Evolutionary conservation across 495 filamentous ascomycete genomes (phyloP).

Genomic region (Apodospora peruviana): DNA sequence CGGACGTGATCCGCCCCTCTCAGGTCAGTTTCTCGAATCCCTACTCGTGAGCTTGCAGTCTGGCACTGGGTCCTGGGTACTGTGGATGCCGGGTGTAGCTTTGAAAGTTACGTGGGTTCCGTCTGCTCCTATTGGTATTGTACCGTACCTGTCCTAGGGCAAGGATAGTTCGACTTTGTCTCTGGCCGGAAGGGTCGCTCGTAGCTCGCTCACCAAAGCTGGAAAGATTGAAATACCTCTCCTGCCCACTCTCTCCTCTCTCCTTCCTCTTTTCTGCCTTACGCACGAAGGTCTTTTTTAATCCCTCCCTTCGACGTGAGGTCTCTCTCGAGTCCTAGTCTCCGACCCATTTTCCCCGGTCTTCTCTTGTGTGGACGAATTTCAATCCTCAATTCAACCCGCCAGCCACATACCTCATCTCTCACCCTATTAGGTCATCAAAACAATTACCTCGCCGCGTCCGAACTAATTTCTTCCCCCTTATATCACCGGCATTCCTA

Average conservation of each 20-base stretch:
- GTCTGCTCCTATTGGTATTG: conserved; percentile 15
- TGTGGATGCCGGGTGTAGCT: background rate
- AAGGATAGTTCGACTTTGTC: conserved; percentile 20
- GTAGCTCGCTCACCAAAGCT: conserved; percentile 13
- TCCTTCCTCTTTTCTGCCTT: conserved; percentile 19
- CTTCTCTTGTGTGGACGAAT: conserved; percentile 16
- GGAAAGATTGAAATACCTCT: conserved; percentile 29
- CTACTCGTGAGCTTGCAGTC: background rate
- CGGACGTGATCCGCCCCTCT: conserved; percentile 4
- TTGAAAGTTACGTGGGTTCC: conserved; percentile 6
- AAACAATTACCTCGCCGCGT: conserved; percentile 21
- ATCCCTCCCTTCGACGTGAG: conserved; percentile 36
- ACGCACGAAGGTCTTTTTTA: conserved; percentile 32
- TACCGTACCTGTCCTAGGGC: conserved; percentile 10
- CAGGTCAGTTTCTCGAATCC: conserved; percentile 7
- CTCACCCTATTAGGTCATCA: conserved; percentile 28
- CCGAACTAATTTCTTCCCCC: conserved; percentile 8
- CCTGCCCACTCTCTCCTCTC: conserved; percentile 15
- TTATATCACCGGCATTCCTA: background rate
- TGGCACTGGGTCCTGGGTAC: background rate
- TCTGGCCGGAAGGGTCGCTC: conserved; percentile 24
- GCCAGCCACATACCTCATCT: conserved; percentile 16
- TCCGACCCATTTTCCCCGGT: conserved; percentile 12
- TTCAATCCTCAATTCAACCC: conserved; percentile 7
- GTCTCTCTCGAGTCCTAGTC: conserved; percentile 28